Percentiles rank a stretch among this genome's conserved stretches.
Evolutionary conservation across 1,284 basidiomycete genomes (phyloP).

Genomic region (Cryptococcus sp.): DNA sequence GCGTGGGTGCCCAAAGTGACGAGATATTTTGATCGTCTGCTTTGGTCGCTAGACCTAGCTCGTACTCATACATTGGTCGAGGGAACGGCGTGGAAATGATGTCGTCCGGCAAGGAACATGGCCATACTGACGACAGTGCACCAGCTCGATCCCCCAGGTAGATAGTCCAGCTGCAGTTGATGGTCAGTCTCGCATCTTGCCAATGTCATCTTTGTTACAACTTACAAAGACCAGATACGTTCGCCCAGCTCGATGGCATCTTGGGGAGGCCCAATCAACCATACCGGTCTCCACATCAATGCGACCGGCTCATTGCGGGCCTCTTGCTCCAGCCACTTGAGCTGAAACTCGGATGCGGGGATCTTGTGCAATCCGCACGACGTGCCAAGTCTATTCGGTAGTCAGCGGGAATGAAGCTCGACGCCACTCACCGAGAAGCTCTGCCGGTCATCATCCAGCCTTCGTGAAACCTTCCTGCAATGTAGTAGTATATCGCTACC

Average conservation of each 20-base stretch:
- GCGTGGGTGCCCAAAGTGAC: conserved; percentile 21
- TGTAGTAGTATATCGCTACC: conserved; percentile 41
- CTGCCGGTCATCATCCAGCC: conserved; percentile 40
- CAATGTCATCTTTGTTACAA: conserved; percentile 6
- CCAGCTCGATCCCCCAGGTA: conserved; percentile 36
- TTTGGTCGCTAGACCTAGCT: conserved; percentile 35
- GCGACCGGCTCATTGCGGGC: conserved; percentile 21
- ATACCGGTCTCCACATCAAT: conserved; percentile 36
- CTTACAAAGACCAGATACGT: conserved; percentile 47
- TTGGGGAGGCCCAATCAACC: conserved; percentile 29
- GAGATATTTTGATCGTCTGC: conserved; percentile 33
- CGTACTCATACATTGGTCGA: conserved; percentile 43
- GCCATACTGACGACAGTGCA: conserved; percentile 36
- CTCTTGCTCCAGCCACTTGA: conserved; percentile 14
- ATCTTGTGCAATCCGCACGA: conserved; percentile 45
- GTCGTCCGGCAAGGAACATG: conserved; percentile 31
- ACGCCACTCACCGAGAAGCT: conserved; percentile 28
- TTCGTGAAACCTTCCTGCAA: conserved; percentile 37
- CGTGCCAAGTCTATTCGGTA: conserved; percentile 27
- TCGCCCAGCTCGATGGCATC: conserved; percentile 45
- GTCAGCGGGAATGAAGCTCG: background rate
- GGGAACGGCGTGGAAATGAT: conserved; percentile 43
- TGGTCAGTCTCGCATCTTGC: background rate
- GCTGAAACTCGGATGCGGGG: conserved; percentile 29
- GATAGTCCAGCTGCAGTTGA: conserved; percentile 36